A percentile compares a stretch with the other conserved stretches of the same genome.
Conservation (phyloP, 2,329 filamentous ascomycete genomes). For the Fulvia fulva region DNA sequence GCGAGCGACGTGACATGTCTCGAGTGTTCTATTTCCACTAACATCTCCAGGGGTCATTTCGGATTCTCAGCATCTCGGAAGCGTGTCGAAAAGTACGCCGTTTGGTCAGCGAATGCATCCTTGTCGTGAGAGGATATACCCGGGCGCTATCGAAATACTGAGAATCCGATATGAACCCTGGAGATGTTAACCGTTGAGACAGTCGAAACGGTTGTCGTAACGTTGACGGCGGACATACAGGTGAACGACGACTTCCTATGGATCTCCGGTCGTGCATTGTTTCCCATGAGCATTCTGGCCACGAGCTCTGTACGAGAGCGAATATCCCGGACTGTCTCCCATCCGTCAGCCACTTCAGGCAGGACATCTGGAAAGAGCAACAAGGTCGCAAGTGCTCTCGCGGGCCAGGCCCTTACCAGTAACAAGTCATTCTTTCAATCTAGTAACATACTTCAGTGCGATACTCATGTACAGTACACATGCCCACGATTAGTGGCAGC, state of each 20-base stretch:
- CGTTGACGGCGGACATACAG: too few species aligned
- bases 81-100: too few species aligned
- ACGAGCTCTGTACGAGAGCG: too few species aligned
- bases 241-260: too few species aligned
- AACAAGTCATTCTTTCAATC: neutral
- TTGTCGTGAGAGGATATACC: neutral
- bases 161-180: too few species aligned
- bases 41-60: too few species aligned
- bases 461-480: conserved; percentile 21
- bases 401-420: neutral
- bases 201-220: too few species aligned
- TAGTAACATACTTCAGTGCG: neutral
- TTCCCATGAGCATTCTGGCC: too few species aligned
- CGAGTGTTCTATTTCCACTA: neutral
- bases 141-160: neutral
- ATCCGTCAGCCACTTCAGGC: neutral
- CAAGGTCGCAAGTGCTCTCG: neutral
- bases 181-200: too few species aligned
- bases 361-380: neutral
- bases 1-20: neutral
- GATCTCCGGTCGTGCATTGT: too few species aligned
- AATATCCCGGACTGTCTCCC: neutral
- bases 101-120: too few species aligned
- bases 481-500: conserved; percentile 26
- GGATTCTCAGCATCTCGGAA: too few species aligned